Percentiles rank a stretch among this genome's conserved stretches.
phyloP scores from a whole-genome alignment of 2,329 filamentous ascomycete species.

The Fusarium bulbicola region DNA sequence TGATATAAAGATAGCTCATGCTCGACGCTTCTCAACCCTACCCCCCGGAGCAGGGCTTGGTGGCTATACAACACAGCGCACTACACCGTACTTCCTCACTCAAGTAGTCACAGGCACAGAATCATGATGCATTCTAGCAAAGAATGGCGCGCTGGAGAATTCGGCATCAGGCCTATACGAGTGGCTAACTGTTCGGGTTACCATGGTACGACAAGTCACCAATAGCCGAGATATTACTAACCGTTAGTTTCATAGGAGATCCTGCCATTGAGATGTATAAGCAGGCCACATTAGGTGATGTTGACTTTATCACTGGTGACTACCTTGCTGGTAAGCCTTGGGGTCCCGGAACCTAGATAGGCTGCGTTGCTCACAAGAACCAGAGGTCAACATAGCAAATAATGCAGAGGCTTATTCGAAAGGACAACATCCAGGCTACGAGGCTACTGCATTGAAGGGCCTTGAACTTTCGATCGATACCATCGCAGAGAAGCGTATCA shows the following conservation, averaged over 20 bases:
- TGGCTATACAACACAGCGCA: not conserved
- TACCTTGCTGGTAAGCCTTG: not conserved
- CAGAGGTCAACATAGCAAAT: not conserved
- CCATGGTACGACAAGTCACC: not conserved
- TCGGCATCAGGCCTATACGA: not conserved
- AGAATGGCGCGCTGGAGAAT: not conserved
- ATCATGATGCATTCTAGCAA: not conserved
- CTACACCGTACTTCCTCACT: too few relatives aligned
- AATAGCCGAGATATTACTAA: not conserved
- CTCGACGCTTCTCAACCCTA: not conserved
- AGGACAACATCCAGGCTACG: not conserved
- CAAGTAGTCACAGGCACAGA: not conserved
- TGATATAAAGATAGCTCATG: not conserved
- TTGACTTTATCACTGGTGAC: not conserved
- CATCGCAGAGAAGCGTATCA: not conserved
- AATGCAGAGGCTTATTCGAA: not conserved
- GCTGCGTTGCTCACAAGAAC: not conserved
- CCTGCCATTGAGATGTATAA: not conserved
- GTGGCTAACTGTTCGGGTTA: not conserved
- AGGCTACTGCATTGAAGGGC: not conserved
- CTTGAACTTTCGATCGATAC: not conserved
- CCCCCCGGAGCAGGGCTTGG: not conserved
- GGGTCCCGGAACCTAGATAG: not conserved
- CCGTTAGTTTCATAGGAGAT: not conserved
- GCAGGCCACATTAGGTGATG: not conserved